Evolutionary conservation across 164 flowering plant species (phyloP).

Genomic region (Dillenia suffruticosa): DNA sequence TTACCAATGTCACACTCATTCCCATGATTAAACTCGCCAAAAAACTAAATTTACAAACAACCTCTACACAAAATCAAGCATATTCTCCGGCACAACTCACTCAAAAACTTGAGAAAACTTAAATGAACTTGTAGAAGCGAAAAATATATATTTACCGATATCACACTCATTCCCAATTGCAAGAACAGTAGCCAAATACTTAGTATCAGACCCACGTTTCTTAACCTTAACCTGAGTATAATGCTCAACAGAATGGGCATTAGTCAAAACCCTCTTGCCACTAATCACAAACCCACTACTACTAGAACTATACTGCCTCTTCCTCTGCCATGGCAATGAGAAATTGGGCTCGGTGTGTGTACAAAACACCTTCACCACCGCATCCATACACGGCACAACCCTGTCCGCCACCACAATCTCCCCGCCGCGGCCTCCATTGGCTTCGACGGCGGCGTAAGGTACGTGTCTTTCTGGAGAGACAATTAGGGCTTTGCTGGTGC

Average conservation of each 20-base stretch:
- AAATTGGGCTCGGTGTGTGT: constrained; percentile 95
- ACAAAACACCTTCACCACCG: constrained; percentile 97
- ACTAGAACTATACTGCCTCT: constrained; percentile 88
- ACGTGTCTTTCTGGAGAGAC: constrained; percentile 10
- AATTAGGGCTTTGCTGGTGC: neutral
- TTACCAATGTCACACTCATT: too few relatives aligned
- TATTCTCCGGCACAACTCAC: too few relatives aligned
- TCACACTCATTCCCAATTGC: constrained; percentile 97
- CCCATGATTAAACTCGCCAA: neutral
- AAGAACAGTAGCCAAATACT: constrained; percentile 86
- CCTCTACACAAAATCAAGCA: too few relatives aligned
- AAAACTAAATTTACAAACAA: neutral
- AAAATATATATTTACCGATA: constrained; percentile 44
- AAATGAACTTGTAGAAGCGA: too few relatives aligned
- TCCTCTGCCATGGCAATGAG: constrained; percentile 98
- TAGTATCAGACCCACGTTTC: constrained; percentile 94
- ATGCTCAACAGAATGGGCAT: constrained; percentile 98
- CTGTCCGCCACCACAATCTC: constrained; percentile 34
- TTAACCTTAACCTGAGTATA: constrained; percentile 94
- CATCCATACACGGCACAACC: constrained; percentile 83
- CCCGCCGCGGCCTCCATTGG: constrained; percentile 14
- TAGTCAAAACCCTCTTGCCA: constrained; percentile 84
- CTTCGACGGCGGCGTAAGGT: constrained; percentile 12
- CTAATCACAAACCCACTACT: constrained; percentile 89
- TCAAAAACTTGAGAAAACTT: too few relatives aligned